Evolutionary conservation across 495 filamentous ascomycete species (phyloP), one percentile per base, ranked within the genome.

Genomic region (Parathielavia appendiculata): DNA sequence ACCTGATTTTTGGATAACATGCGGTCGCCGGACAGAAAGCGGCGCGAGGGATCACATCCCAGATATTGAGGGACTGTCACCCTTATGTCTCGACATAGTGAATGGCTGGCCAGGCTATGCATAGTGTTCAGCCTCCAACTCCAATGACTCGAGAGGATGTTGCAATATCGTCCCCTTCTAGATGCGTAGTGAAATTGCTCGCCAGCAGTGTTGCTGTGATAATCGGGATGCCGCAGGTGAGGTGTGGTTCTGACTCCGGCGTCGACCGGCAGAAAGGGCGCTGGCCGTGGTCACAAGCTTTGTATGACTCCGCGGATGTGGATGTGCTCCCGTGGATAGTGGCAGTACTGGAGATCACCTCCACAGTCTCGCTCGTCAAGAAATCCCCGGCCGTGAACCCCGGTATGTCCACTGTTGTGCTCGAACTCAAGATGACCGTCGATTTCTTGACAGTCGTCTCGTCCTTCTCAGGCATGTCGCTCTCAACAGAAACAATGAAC

Each of bases 381-480:
- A 30, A 34, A 0, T 12, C 22, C n/a, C n/a, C 16, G 9, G 12
- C 45, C 8, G 51, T 51, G 30, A 14, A 19, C 4, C 30, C 36
- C 4, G 30, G 22, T 8, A 52, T 10, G 4, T 19, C 30, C 1
- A 52, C 38, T 5, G 52, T 26, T 23, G 11, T 19, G 17, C 41
- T 36, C 17, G 59, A 34, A 20, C 59, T 61, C 39, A 40, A 14
- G 10, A 57, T 40, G 16, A 34, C 52, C 9, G 30, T 56, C 39
- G 38, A 19, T 2, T 38, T 52, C 19, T n/a, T 39, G 16, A 40
- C 34, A 1, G 44, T 60, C 12, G 39, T 49, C 49, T 56, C 54
- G 23, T 48, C 35, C 36, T 61, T 61, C 6, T 38, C 48, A 0
- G 49, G 59, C 54, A 61, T 61, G 35, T 16, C 57, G 16, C 38